A percentile compares a stretch with the other conserved stretches of the same genome.
These are phyloP conservation scores for Lycium ferocissimum DNA, from an alignment of 257 asterid species.

Conservation along the genomic window DNA sequence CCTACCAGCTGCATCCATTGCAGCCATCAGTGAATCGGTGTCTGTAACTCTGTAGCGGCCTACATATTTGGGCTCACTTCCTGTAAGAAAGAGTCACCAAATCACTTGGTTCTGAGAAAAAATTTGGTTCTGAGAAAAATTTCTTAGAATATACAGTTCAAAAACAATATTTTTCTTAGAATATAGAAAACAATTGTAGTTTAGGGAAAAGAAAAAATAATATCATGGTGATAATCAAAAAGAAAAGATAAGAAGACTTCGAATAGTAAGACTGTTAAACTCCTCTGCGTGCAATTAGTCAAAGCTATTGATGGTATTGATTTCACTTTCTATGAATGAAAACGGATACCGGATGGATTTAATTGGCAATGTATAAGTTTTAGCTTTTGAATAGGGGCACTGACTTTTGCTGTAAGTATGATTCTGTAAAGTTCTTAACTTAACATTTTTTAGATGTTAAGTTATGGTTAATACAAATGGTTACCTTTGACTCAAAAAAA, in stretches of 20 bases:
- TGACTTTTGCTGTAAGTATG: no score
- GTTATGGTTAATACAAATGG: no score
- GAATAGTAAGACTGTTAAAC: not conserved
- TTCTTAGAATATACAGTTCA: no score
- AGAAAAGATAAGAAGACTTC: not conserved
- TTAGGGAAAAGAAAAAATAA: conserved; percentile 12
- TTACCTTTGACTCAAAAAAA: no score
- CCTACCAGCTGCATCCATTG: conserved; percentile 78
- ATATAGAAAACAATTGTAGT: not conserved
- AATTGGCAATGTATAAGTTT: no score
- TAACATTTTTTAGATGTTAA: no score
- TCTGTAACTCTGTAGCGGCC: conserved; percentile 97
- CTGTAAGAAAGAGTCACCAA: conserved; percentile 47
- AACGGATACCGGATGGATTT: not conserved
- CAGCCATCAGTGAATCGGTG: conserved; percentile 82
- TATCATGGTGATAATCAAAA: not conserved
- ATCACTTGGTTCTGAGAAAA: conserved; percentile 23
- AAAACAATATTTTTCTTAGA: not conserved
- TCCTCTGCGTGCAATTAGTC: not conserved
- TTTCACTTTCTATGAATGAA: conserved; percentile 16
- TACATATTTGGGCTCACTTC: conserved; percentile 78
- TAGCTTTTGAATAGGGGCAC: no score
- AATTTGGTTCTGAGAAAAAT: conserved; percentile 19
- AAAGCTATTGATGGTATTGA: not conserved
- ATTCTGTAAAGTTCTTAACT: no score